Percentiles rank a stretch among this genome's conserved stretches.
These are phyloP conservation scores for Plenodomus tracheiphilus DNA, from an alignment of 2,329 filamentous ascomycete species.

Conservation along the genomic window DNA sequence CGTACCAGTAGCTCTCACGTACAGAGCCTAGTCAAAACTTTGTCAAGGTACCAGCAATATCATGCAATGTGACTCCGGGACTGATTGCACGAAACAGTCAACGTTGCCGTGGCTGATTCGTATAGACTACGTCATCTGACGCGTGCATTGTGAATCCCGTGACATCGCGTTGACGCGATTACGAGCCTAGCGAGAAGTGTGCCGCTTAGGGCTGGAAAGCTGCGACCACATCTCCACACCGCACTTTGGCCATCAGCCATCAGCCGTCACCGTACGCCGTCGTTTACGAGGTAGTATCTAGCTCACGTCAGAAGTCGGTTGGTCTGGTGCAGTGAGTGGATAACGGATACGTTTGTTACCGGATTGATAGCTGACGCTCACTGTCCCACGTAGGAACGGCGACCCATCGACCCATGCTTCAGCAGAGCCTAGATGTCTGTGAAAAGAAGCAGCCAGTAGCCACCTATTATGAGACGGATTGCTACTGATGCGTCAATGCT, in stretches of 20 bases:
- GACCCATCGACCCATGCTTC: too few species aligned
- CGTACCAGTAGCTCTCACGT: too few species aligned
- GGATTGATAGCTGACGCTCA: too few species aligned
- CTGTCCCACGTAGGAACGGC: too few species aligned
- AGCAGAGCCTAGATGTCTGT: too few species aligned
- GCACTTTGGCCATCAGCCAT: background rate
- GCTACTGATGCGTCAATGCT: too few species aligned
- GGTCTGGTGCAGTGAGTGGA: too few species aligned
- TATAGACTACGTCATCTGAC: constrained; percentile 3
- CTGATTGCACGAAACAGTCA: background rate
- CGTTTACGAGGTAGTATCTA: background rate
- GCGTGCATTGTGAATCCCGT: constrained; percentile 2
- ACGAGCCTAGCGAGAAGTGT: background rate
- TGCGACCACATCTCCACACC: background rate
- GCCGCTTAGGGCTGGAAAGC: background rate
- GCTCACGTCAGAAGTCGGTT: too few species aligned
- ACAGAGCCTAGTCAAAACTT: too few species aligned
- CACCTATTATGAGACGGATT: too few species aligned
- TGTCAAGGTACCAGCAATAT: background rate
- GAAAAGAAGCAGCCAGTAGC: too few species aligned
- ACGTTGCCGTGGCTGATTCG: constrained; percentile 1
- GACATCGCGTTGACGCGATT: constrained; percentile 10
- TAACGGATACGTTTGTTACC: too few species aligned
- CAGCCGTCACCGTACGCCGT: background rate
- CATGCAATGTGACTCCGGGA: background rate